Evolutionary conservation across 148 eudicot species (phyloP).

Genomic region (Nyssa sinensis): DNA sequence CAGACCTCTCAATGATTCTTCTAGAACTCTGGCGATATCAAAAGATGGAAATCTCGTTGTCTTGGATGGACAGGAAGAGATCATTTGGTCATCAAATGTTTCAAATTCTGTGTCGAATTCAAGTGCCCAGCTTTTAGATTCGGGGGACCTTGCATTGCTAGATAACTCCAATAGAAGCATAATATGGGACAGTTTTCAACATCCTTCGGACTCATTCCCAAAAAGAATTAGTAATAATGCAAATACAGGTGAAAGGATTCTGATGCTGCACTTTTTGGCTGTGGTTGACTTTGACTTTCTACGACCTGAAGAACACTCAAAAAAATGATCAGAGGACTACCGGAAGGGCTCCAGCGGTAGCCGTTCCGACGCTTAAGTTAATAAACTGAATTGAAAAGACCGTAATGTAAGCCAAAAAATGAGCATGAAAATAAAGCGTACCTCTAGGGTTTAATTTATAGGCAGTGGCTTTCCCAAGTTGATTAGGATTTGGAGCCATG

Average conservation of each 20-base stretch:
- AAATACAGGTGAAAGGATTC: not conserved
- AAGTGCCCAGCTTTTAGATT: constrained; percentile 21
- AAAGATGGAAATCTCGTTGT: constrained; percentile 39
- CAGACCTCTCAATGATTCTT: constrained; percentile 39
- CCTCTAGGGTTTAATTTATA: too few relatives aligned
- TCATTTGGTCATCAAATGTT: constrained; percentile 42
- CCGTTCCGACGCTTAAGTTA: too few relatives aligned
- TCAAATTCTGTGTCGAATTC: constrained; percentile 10
- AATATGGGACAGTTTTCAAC: constrained; percentile 17
- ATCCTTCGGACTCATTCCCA: constrained; percentile 15
- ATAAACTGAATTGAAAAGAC: too few relatives aligned
- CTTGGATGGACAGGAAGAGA: constrained; percentile 24
- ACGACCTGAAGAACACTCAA: too few relatives aligned
- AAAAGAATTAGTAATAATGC: not conserved
- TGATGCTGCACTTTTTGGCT: too few relatives aligned
- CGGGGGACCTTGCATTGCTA: constrained; percentile 17
- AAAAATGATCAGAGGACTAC: too few relatives aligned
- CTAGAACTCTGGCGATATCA: constrained; percentile 30
- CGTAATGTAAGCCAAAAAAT: too few relatives aligned
- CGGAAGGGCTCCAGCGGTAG: too few relatives aligned
- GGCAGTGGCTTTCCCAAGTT: too few relatives aligned
- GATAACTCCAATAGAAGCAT: not conserved
- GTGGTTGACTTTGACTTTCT: too few relatives aligned
- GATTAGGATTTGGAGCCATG: too few relatives aligned
- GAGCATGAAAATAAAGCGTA: too few relatives aligned